These are phyloP conservation scores for Pichia sp. DNA, from an alignment of 1,139 yeast genomes.

Conservation along the genomic window DNA sequence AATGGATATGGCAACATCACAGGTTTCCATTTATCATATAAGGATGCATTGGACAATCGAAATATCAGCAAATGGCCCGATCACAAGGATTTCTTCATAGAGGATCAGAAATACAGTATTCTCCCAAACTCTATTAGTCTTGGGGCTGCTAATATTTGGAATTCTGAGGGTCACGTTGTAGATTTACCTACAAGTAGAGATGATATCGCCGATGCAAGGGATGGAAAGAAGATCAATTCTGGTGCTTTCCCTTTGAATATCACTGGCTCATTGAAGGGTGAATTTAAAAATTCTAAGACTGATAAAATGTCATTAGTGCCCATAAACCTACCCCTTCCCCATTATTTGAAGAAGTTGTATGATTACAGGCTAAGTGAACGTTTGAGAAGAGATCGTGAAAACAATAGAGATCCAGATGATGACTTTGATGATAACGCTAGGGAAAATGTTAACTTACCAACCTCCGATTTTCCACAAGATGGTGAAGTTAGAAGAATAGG, in stretches of 20 bases:
- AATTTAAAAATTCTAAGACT: constrained; percentile 24
- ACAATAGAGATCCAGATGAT: constrained; percentile 8
- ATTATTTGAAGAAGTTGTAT: constrained; percentile 31
- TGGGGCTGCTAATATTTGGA: constrained; percentile 46
- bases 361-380: constrained; percentile 14
- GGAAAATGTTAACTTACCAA: background rate
- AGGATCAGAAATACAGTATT: constrained; percentile 46
- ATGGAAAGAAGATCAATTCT: constrained; percentile 13
- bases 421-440: constrained; percentile 10
- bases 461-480: background rate
- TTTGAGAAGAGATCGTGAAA: constrained; percentile 4
- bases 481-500: constrained; percentile 21
- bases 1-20: constrained; percentile 67
- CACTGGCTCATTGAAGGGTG: constrained; percentile 43
- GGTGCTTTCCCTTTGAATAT: constrained; percentile 42
- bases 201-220: constrained; percentile 3
- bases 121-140: constrained; percentile 53
- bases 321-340: constrained; percentile 37
- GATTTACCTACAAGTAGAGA: constrained; percentile 5
- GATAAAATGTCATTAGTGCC: constrained; percentile 12
- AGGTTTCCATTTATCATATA: constrained; percentile 59
- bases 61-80: constrained; percentile 52
- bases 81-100: constrained; percentile 45
- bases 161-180: constrained; percentile 24
- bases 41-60: constrained; percentile 41